A percentile compares a stretch with the other conserved stretches of the same genome.
Evolutionary conservation across 2,329 filamentous ascomycete genomes (phyloP).

Genomic region (Colletotrichum zoysiae): DNA sequence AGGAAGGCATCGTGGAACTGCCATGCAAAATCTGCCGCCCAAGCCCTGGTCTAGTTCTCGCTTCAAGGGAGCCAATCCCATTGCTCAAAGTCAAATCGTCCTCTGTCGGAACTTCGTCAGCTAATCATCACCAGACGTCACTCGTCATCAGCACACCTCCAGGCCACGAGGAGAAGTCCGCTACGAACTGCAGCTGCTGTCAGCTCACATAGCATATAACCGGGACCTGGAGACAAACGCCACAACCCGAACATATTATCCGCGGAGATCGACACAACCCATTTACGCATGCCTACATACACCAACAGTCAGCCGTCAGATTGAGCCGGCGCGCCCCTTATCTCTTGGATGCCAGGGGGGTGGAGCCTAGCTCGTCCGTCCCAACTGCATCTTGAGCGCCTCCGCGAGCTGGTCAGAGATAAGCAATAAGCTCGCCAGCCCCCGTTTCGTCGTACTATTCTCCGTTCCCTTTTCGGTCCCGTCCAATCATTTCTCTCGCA

Average conservation of each 20-base stretch:
- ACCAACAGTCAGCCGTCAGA: conserved; percentile 31
- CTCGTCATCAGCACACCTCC: neutral
- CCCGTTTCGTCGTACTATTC: conserved; percentile 30
- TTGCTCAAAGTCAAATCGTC: conserved; percentile 22
- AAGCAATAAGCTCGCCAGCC: conserved; percentile 40
- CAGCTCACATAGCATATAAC: conserved; percentile 2
- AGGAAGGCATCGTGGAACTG: conserved; percentile 18
- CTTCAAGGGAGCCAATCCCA: conserved; percentile 24
- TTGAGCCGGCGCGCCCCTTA: conserved; percentile 27
- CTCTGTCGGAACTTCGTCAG: neutral
- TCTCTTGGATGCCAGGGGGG: conserved; percentile 42
- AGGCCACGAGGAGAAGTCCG: neutral
- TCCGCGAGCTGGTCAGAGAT: conserved; percentile 33
- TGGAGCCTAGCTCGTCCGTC: conserved; percentile 36
- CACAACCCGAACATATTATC: conserved; percentile 7
- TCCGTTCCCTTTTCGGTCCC: conserved; percentile 1
- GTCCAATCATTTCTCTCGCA: conserved; percentile 26
- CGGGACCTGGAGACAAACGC: conserved; percentile 12
- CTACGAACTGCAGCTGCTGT: neutral
- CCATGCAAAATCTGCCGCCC: conserved; percentile 21
- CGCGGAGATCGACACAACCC: conserved; percentile 34
- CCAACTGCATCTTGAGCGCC: conserved; percentile 38
- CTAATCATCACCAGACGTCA: conserved; percentile 1
- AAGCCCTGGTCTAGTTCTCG: neutral
- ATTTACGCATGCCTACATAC: conserved; percentile 32